Base-by-base conservation (phyloP, 345 rosid species). In the Barbarea vulgaris region DNA sequence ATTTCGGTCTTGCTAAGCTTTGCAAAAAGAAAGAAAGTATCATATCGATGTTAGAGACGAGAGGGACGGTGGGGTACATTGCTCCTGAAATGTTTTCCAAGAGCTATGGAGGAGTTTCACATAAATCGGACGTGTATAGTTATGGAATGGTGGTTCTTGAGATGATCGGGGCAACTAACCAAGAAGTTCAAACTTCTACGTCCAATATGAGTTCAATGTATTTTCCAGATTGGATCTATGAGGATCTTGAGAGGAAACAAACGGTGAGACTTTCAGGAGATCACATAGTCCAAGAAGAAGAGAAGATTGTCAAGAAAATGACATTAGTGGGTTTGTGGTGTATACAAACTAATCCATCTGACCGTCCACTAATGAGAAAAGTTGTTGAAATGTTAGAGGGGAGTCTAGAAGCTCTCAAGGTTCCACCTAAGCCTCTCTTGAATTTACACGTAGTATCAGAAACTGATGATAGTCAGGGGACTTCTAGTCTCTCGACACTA, bases 1-100 rank as follows among this genome's bases (percentile, higher is more conserved):
- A 87, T 46, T 87, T 85, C 0, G 85, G 87, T 6, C 82, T 87
- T 1, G 80, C 89, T 3, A 85, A 83, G 70, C 64, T 78, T 2
- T 78, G 83, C 46, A 66, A 61, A 0, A 58, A 46, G 5, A 79
- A 73, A 3, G 86, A 77, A 17, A 84, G 84, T 11, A 27, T 58
- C 2, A 63, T 85, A 18, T 82, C 86, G 0, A 41, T 77, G 79
- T 0, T 64, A 18, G 75, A 66, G 0, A 72, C 58, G 2, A 58
- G 77, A 66, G 84, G 85, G 4, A 83, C 85, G 0, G 3, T 22
- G 5, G 84, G 85, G 2, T 85, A 85, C 34, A 72, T 85, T 11
- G 84, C 88, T 28, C 85, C 69, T 6, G 82, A 85, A 62, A 54
- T 85, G 46, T 67, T 71, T 71, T 30, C 53, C 13, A 79, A 77